Base-by-base conservation (phyloP, 106 monocot species). In the Dioscorea zingiberensis region DNA sequence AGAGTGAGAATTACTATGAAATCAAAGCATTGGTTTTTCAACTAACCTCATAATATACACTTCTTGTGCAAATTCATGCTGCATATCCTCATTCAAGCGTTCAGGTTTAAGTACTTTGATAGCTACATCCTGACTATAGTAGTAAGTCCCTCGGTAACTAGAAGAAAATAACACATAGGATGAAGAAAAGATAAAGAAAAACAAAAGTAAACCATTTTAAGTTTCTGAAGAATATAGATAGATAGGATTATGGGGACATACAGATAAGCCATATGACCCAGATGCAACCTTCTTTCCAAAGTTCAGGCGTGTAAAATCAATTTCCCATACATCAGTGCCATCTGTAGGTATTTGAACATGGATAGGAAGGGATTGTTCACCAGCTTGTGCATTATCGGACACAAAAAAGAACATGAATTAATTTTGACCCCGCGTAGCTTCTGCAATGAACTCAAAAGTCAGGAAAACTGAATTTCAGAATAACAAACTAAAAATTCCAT, bases 11-110 rank as follows among this genome's bases (percentile, higher is more conserved):
- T 38, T 38, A 38, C 6, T 38, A 38, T 38, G 38, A 38, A 38
- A 38, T 38, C 38, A 38, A 10, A 38, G 38, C 38, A 27, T 25
- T n/a, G n/a, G 24, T 9, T 47, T 24, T 48, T 65, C 7, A 59
- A 76, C 75, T 48, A 57, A 94, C 94, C 94, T 87, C 94, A 94
- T 94, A 54, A 94, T 94, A 58, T 74, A 90, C 21, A 94, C 90
- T 82, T 94, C 94, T 65, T 94, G 94, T 30, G 84, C 83, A 87
- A 94, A 94, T 63, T 94, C 94, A 44, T 73, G 81, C 64, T 82
- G 84, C 90, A 94, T 86, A 44, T 89, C 84, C 30, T 23, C 67
- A 74, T 78, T 84, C 53, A 90, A 47, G 63, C 82, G 74, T 57
- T 87, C 94, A 32, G 86, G 86, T 65, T 94, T 94, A n/a, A 94